These are phyloP conservation scores for Berkeleyomyces basicola DNA, from an alignment of 2,329 filamentous ascomycete species.

Conservation along the genomic window DNA sequence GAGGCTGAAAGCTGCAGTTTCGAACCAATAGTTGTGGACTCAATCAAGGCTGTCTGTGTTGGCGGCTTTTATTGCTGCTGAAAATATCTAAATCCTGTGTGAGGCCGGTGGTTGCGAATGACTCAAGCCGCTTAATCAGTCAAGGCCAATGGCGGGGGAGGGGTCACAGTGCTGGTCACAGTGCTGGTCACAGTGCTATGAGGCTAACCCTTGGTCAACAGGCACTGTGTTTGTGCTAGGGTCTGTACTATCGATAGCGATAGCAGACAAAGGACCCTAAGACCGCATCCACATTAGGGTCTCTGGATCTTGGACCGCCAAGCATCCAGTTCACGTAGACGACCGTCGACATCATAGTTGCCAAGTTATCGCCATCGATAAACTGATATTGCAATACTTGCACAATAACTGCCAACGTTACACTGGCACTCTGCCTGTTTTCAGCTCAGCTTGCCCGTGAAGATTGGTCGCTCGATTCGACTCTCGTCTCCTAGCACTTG, in stretches of 20 bases:
- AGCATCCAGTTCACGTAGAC: not conserved
- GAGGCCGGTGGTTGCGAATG: not conserved
- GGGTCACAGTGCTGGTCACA: not conserved
- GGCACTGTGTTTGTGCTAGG: not conserved
- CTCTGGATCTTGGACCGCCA: not conserved
- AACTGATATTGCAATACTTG: not conserved
- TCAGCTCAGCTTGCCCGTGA: too few species aligned
- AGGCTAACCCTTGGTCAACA: too few species aligned
- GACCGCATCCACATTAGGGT: too few species aligned
- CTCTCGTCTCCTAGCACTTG: too few species aligned
- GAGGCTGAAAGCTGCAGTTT: not conserved
- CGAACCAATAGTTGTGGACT: not conserved
- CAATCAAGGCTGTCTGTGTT: not conserved
- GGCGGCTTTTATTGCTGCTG: not conserved
- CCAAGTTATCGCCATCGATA: not conserved
- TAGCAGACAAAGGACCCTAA: not conserved
- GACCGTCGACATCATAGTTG: not conserved
- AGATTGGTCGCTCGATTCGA: too few species aligned
- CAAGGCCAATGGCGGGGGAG: not conserved
- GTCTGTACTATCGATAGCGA: not conserved
- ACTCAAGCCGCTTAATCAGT: not conserved
- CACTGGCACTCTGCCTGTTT: too few species aligned
- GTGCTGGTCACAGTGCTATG: not conserved
- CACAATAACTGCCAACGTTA: not conserved
- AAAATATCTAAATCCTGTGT: not conserved